These are phyloP conservation scores for Phyllosticta citriasiana DNA, from an alignment of 2,329 filamentous ascomycete genomes.

Conservation along the genomic window DNA sequence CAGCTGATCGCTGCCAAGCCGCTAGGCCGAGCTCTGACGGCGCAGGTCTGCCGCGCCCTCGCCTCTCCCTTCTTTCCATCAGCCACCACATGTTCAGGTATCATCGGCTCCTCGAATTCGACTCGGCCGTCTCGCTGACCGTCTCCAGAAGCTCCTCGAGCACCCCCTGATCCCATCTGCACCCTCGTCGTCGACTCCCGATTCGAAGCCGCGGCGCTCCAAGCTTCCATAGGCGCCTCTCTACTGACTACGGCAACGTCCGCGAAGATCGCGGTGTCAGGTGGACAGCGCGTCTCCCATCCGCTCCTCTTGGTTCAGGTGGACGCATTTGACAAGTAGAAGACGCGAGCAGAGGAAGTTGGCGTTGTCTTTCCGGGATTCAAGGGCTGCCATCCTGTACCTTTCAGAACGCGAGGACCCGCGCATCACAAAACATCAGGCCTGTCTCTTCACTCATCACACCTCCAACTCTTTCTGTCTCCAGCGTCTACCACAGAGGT, in stretches of 20 bases:
- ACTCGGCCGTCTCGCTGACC: neutral
- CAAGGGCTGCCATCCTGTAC: constrained; percentile 10
- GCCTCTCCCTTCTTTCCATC: constrained; percentile 9
- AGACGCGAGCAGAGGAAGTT: constrained; percentile 4
- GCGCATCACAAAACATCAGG: constrained; percentile 4
- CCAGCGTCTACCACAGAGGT: constrained; percentile 6
- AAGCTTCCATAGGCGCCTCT: neutral
- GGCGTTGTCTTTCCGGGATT: constrained; percentile 10
- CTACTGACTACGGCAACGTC: neutral
- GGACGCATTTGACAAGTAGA: constrained; percentile 2
- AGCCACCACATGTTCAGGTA: constrained; percentile 2
- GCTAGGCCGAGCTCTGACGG: constrained; percentile 2
- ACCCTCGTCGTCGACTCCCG: neutral
- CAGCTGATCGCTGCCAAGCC: constrained; percentile 1
- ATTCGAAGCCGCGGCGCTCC: neutral
- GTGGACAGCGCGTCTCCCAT: neutral
- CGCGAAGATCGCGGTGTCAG: neutral
- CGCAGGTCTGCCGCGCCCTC: constrained; percentile 1
- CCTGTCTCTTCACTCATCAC: constrained; percentile 9
- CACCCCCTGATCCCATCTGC: neutral
- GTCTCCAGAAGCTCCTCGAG: neutral
- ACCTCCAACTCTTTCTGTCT: constrained; percentile 5
- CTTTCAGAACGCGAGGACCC: constrained; percentile 2
- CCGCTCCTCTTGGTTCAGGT: neutral
- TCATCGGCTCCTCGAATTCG: neutral